Evolutionary conservation across 179 eudicot species (phyloP).

Genomic region (Spinacia oleracea): DNA sequence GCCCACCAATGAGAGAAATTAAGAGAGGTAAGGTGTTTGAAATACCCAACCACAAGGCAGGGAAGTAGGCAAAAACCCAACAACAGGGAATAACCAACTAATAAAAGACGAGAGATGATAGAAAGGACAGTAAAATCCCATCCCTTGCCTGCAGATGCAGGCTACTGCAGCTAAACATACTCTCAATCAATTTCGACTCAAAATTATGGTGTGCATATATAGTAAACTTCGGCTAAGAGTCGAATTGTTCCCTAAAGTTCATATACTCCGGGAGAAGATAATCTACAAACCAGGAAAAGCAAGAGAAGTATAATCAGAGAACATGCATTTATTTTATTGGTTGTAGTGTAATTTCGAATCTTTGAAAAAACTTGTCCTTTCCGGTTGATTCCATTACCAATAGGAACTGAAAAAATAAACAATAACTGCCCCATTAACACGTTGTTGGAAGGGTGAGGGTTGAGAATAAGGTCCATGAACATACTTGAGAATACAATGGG

Average conservation of each 20-base stretch:
- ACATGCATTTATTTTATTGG: constrained; percentile 95
- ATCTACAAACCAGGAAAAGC: background rate
- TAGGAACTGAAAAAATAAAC: too few species aligned
- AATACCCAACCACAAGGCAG: background rate
- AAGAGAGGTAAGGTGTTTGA: background rate
- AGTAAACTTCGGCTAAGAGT: background rate
- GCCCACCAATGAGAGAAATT: too few species aligned
- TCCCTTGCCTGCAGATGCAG: too few species aligned
- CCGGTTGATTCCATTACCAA: constrained; percentile 99
- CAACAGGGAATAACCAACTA: background rate
- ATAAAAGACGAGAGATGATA: background rate
- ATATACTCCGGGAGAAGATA: background rate
- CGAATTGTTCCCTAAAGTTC: background rate
- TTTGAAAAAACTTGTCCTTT: constrained; percentile 99
- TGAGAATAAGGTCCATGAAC: too few species aligned
- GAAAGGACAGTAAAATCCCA: background rate
- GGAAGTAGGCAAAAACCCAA: background rate
- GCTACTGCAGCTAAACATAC: background rate
- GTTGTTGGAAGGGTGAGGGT: too few species aligned
- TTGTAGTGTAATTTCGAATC: constrained; percentile 92
- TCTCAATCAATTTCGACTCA: background rate
- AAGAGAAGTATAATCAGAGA: constrained; percentile 12
- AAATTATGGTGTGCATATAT: background rate
- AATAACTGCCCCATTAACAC: too few species aligned
- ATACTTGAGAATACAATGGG: too few species aligned